Evolutionary conservation across 148 eudicot species (phyloP).

Genomic region (Diospyros kaki): DNA sequence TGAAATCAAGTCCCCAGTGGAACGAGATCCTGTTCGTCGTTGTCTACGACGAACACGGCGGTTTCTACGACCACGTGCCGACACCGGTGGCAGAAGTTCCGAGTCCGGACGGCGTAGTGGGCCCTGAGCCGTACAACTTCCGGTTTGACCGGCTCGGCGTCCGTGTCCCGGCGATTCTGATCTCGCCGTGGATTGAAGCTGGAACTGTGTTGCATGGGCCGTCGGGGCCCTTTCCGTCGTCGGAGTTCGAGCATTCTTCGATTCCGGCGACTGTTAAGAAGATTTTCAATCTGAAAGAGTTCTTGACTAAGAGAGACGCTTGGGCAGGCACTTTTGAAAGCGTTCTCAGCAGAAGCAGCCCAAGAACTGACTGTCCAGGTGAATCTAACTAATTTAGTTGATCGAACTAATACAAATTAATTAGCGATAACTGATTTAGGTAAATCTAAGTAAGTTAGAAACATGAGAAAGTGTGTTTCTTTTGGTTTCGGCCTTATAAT

Average conservation of each 20-base stretch:
- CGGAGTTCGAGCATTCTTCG: conserved; percentile 76
- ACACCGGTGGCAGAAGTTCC: conserved; percentile 64
- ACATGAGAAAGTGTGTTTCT: too few relatives aligned
- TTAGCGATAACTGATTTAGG: too few relatives aligned
- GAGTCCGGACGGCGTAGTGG: conserved; percentile 59
- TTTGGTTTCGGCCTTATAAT: background rate
- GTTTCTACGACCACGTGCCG: conserved; percentile 80
- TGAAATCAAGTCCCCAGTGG: conserved; percentile 88
- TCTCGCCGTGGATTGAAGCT: conserved; percentile 77
- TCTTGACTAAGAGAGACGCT: conserved; percentile 63
- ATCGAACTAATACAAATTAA: too few relatives aligned
- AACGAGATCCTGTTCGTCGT: conserved; percentile 62
- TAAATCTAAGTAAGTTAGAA: too few relatives aligned
- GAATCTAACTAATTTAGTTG: background rate
- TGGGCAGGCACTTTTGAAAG: conserved; percentile 85
- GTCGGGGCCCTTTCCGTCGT: conserved; percentile 57
- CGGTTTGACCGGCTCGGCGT: conserved; percentile 75
- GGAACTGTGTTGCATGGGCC: conserved; percentile 77
- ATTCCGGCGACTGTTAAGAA: conserved; percentile 80
- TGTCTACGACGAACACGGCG: conserved; percentile 85
- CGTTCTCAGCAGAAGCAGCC: conserved; percentile 40
- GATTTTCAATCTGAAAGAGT: conserved; percentile 65
- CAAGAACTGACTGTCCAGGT: conserved; percentile 87
- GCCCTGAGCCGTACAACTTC: conserved; percentile 60
- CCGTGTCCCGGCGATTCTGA: conserved; percentile 67